Evolutionary conservation across 1,284 basidiomycete species (phyloP), one percentile per base, ranked within the genome.

Genomic region (Bondarzewia mesenterica): DNA sequence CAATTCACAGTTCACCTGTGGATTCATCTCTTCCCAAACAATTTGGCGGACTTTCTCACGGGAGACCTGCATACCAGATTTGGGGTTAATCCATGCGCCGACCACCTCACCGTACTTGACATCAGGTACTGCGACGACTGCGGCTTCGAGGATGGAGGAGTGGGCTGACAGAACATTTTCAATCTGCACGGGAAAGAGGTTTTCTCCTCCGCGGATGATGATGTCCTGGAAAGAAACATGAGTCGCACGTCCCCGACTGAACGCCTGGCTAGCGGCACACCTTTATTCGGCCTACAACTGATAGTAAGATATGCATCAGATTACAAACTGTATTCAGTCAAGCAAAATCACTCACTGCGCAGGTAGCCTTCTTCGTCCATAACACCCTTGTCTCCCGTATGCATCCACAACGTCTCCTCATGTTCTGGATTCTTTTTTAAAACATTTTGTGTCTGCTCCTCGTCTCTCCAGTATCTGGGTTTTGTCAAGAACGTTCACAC

Each of bases 151-250:
- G 38, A 93, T 79, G 20, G 67, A 72, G 1, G 72, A 72, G 53
- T 85, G 75, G 7, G 72, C 67, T 2, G 80, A 82, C 42, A 93
- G 63, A 8, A 73, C 78, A 56, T 91, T 89, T 67, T 93, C 90
- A 46, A 93, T 91, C 57, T 85, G 84, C 25, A 89, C 82, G 0
- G 90, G 89, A 64, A 89, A 91, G 22, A 93, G 70, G 58, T 90
- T 93, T 81, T 92, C 88, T 56, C 89, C 90, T 22, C 89, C 89
- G 16, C 90, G 83, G 54, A 93, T 93, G 60, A 93, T 90, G 44
- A 93, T 77, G 61, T 93, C 90, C 78, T 85, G 50, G 41, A 16
- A 47, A 46, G 4, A 14, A 48, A 4, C 29, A 12, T 32, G 4
- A 7, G 29, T 32, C 6, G 29, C 10, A 12, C 29, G 29, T 32